Conservation (phyloP, 306 rosid genomes). For the Vigna angularis region DNA sequence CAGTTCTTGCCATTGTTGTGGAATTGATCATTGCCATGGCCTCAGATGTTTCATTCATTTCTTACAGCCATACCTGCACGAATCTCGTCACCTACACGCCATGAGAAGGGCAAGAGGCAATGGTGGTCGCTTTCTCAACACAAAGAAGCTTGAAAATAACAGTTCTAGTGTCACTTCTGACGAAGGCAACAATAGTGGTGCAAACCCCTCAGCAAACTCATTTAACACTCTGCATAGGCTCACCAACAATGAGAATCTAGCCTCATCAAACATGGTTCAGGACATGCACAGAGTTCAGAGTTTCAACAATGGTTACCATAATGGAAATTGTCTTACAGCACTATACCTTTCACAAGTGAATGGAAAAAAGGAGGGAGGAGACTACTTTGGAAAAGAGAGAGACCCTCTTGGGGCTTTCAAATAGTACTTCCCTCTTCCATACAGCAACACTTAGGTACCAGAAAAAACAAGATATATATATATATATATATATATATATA, state of each 20-base stretch:
- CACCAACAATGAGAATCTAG: conserved; percentile 45
- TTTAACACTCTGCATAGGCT: conserved; percentile 35
- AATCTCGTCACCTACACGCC: conserved; percentile 88
- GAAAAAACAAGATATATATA: too few relatives aligned
- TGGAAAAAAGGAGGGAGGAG: conserved; percentile 51
- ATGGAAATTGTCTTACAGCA: conserved; percentile 47
- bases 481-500: too few relatives aligned
- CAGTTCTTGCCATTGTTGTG: conserved; percentile 9
- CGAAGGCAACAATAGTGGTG: conserved; percentile 40
- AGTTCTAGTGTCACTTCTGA: conserved; percentile 43
- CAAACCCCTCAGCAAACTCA: conserved; percentile 42
- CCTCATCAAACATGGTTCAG: conserved; percentile 45
- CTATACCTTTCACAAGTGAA: conserved; percentile 50
- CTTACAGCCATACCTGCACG: conserved; percentile 88
- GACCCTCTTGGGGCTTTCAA: conserved; percentile 60
- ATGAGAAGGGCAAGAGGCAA: conserved; percentile 90
- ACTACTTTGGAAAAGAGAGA: conserved; percentile 53
- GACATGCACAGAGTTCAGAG: conserved; percentile 43
- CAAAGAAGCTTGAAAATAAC: conserved; percentile 59
- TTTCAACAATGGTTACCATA: conserved; percentile 46
- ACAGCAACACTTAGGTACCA: conserved; percentile 37
- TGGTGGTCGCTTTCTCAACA: conserved; percentile 89
- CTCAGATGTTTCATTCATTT: conserved; percentile 31
- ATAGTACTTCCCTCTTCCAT: conserved; percentile 41
- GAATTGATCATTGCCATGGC: conserved; percentile 26